Conservation (phyloP, 495 filamentous ascomycete genomes). For the Friedmanniomyces simplex region DNA sequence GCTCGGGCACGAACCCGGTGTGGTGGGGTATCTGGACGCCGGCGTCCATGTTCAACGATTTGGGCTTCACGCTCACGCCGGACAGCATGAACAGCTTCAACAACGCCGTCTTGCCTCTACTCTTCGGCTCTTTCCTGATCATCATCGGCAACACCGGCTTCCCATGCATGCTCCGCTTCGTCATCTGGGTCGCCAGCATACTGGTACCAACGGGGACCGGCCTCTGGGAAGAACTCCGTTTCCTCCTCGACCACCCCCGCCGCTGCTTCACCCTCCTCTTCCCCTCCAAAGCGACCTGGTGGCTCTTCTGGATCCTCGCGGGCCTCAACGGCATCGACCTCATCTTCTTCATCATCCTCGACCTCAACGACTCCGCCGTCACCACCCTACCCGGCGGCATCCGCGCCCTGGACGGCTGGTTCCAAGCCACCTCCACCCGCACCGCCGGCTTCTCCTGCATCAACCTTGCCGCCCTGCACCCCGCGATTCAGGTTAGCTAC, state of each 20-base stretch:
- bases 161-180: conserved; percentile 80
- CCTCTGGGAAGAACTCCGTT: conserved; percentile 77
- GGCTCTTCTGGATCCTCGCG: conserved; percentile 81
- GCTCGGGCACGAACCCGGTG: conserved; percentile 49
- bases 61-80: conserved; percentile 71
- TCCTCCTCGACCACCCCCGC: conserved; percentile 86
- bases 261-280: conserved; percentile 93
- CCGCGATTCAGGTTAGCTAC: conserved; percentile 88
- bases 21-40: conserved; percentile 94
- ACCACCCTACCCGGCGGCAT: conserved; percentile 51
- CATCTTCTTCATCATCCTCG: conserved; percentile 81
- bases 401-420: conserved; percentile 71
- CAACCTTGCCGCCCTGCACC: conserved; percentile 66
- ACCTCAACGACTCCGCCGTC: conserved; percentile 61
- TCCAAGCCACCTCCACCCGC: conserved; percentile 76
- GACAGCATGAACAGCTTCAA: conserved; percentile 89
- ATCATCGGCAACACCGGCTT: conserved; percentile 92
- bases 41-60: conserved; percentile 77
- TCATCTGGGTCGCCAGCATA: conserved; percentile 67
- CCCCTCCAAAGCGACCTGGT: conserved; percentile 84
- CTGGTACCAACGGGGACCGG: conserved; percentile 48
- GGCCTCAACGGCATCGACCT: conserved; percentile 72
- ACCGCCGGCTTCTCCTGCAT: conserved; percentile 81
- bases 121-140: conserved; percentile 71
- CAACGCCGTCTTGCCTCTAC: conserved; percentile 58